A percentile compares a stretch with the other conserved stretches of the same genome.
These are phyloP conservation scores for Parafenestella ontariensis DNA, from an alignment of 2,329 filamentous ascomycete genomes.

Conservation along the genomic window DNA sequence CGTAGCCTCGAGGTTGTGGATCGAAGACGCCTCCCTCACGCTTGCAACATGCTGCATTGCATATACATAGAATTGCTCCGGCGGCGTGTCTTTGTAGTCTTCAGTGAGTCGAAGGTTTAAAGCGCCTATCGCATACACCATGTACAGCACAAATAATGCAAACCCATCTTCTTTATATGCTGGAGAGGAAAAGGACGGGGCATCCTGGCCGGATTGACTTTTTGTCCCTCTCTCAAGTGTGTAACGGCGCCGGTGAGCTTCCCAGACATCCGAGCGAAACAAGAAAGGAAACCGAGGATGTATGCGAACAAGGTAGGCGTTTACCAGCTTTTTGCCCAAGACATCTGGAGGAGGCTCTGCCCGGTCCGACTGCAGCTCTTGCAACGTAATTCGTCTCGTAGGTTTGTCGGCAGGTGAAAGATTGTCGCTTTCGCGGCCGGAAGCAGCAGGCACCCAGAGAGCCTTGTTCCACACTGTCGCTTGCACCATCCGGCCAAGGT, in stretches of 20 bases:
- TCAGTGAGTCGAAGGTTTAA: slow-evolving; percentile 59
- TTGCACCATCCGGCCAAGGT: slow-evolving; percentile 62
- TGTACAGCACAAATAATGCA: slow-evolving; percentile 60
- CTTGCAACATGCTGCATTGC: slow-evolving; percentile 59
- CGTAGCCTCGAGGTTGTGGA: slow-evolving; percentile 62
- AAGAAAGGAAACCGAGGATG: slow-evolving; percentile 61
- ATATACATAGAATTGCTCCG: slow-evolving; percentile 57
- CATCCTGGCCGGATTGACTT: background rate
- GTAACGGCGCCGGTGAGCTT: slow-evolving; percentile 41
- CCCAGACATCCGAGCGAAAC: slow-evolving; percentile 55
- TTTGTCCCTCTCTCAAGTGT: slow-evolving; percentile 1
- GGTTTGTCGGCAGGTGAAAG: slow-evolving; percentile 19
- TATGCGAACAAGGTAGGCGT: slow-evolving; percentile 56
- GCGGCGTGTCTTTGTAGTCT: slow-evolving; percentile 48
- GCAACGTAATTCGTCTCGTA: slow-evolving; percentile 45
- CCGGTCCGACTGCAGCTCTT: slow-evolving; percentile 53
- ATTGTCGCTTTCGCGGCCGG: slow-evolving; percentile 6
- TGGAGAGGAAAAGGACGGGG: slow-evolving; percentile 5
- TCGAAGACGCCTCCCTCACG: slow-evolving; percentile 57
- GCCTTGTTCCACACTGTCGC: slow-evolving; percentile 63
- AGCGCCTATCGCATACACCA: slow-evolving; percentile 61
- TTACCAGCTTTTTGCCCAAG: slow-evolving; percentile 54
- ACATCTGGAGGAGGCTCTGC: slow-evolving; percentile 55
- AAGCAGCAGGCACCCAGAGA: slow-evolving; percentile 31
- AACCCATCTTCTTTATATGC: slow-evolving; percentile 47